phyloP scores from a whole-genome alignment of 805 yeast genomes.

The Yamadazyma phyllophila region DNA sequence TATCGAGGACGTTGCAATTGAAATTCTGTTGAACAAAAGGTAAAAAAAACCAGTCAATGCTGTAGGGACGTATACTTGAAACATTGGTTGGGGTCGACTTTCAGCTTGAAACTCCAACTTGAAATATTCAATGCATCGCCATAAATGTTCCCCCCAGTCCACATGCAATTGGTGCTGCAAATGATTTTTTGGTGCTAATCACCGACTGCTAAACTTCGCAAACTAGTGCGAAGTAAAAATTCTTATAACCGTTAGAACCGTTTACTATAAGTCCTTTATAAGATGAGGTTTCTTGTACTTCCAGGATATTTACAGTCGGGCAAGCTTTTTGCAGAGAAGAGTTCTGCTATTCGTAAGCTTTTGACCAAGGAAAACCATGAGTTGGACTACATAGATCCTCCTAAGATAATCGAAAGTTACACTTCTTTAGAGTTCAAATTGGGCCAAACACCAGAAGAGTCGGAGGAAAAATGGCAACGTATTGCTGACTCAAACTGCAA shows the following conservation, averaged over 20 bases:
- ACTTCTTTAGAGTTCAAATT: conserved; percentile 30
- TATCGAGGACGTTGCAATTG: background rate
- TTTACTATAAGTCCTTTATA: background rate
- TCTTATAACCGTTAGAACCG: conserved; percentile 1
- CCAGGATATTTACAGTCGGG: conserved; percentile 42
- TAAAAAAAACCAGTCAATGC: too few relatives aligned
- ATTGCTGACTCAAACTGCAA: conserved; percentile 27
- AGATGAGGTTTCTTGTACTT: conserved; percentile 17
- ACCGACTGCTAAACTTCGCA: background rate
- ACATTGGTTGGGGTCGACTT: background rate
- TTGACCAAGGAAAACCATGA: conserved; percentile 26
- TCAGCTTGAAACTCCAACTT: too few relatives aligned
- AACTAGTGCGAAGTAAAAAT: background rate
- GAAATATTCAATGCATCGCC: too few relatives aligned
- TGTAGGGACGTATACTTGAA: background rate
- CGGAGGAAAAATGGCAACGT: conserved; percentile 27
- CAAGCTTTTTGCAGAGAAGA: conserved; percentile 29
- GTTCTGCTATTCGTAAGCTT: conserved; percentile 29
- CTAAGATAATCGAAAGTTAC: conserved; percentile 20
- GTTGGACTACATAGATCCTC: conserved; percentile 36
- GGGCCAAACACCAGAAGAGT: conserved; percentile 25
- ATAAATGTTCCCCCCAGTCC: too few relatives aligned
- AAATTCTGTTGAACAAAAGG: background rate
- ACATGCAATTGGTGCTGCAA: background rate
- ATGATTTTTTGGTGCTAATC: background rate